Base-by-base conservation (phyloP, 116 monocot species). In the Cymodocea nodosa region DNA sequence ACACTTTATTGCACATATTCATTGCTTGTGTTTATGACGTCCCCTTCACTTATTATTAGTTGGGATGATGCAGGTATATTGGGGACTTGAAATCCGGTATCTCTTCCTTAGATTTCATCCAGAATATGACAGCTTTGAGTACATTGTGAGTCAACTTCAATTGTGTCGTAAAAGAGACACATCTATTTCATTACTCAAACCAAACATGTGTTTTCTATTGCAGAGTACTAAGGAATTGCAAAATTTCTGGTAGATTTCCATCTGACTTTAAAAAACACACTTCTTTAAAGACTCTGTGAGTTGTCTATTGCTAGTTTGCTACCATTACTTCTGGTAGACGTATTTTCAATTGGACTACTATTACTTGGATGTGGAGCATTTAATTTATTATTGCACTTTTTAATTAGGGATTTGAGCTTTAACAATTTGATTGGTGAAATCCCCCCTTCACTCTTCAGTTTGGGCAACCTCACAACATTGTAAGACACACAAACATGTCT, bases 401-500 rank as follows among this genome's bases (percentile, higher is more conserved):
- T 56, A 35, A 19, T 23, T 61, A 91, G 91, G 75, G 91, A 91
- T 76, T 70, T 91, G 69, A 87, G 91, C 76, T 91, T 91, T 69
- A 91, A 91, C 82, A 87, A 91, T 70, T 67, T 92, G 35, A 87
- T 74, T 19, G 92, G 87, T 22, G 20, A 59, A 51, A 15, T 92
- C 60, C 80, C 85, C 4, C 64, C 63, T 63, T 78, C 92, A 52
- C 82, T 92, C 30, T 85, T 92, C 78, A 87, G 67, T 57, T 70
- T 85, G 68, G 72, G 59, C 59, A 80, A 65, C 24, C 80, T 92
- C 9, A 34, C 0, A 5, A 59, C 36, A 64, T 75, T 92, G 92
- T 92, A 76, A 72, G 84, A 1, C n/a, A 25, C 18, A 65, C 7
- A 15, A 14, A 12, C 37, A 5, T 23, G 8, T 0, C 63, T 51